These are phyloP conservation scores for Trichosanthes truncata DNA, from an alignment of 306 rosid species.

Conservation along the genomic window DNA sequence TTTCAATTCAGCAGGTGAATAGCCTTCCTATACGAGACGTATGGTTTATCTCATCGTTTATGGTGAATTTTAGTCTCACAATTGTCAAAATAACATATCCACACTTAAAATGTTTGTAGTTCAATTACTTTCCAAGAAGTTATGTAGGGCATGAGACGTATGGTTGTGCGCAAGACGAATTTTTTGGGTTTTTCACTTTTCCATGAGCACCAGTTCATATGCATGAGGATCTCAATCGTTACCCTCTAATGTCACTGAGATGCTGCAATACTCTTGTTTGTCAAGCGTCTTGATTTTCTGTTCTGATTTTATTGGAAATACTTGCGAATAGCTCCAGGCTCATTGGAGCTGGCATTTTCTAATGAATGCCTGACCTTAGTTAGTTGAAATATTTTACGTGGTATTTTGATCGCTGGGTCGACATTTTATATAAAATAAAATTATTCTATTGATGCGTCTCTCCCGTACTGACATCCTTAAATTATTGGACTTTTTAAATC, in stretches of 20 bases:
- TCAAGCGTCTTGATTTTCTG: not conserved
- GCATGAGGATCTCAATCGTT: not conserved
- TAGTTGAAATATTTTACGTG: not conserved
- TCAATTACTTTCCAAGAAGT: not conserved
- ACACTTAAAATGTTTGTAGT: not conserved
- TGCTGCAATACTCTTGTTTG: not conserved
- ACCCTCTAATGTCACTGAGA: not conserved
- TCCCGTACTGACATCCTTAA: not conserved
- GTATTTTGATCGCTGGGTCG: not conserved
- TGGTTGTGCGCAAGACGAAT: not conserved
- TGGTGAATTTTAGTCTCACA: not conserved
- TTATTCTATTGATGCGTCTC: not conserved
- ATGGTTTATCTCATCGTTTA: too few species aligned
- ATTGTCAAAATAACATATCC: not conserved
- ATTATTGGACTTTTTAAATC: not conserved
- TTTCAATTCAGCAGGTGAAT: slow-evolving; percentile 62
- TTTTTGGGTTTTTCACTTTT: not conserved
- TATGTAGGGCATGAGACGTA: not conserved
- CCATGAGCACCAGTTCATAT: too few species aligned
- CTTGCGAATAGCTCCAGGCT: not conserved
- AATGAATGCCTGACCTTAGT: not conserved
- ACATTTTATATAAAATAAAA: not conserved
- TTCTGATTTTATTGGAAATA: not conserved
- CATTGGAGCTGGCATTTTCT: not conserved
- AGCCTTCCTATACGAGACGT: not conserved